A percentile compares a stretch with the other conserved stretches of the same genome.
phyloP scores from a whole-genome alignment of 2,329 filamentous ascomycete genomes.

The Claviceps paspali region DNA sequence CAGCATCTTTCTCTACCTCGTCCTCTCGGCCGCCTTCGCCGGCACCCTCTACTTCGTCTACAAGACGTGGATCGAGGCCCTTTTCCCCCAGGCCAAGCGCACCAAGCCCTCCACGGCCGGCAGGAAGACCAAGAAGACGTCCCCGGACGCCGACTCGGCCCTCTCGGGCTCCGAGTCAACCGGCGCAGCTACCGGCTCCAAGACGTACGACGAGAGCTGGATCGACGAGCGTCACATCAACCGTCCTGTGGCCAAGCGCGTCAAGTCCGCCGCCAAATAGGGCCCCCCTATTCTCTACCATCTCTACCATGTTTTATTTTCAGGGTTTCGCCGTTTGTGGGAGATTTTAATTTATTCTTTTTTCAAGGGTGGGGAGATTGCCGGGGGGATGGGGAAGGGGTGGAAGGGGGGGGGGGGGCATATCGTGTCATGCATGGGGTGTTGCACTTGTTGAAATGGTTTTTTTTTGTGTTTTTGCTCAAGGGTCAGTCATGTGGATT shows the following conservation, averaged over 20 bases:
- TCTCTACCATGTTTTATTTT: too few species aligned
- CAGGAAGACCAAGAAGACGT: conserved; percentile 51
- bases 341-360: too few species aligned
- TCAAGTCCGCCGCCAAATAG: conserved; percentile 43
- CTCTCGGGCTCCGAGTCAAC: conserved; percentile 58
- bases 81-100: conserved; percentile 84
- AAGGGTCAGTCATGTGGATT: too few species aligned
- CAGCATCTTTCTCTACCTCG: conserved; percentile 94
- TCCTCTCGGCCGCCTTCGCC: conserved; percentile 64
- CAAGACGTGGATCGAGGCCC: conserved; percentile 90
- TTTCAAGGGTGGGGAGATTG: too few species aligned
- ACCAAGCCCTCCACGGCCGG: conserved; percentile 28
- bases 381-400: too few species aligned
- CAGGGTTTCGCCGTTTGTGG: too few species aligned
- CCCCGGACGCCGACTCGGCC: conserved; percentile 40
- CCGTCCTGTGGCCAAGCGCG: conserved; percentile 57
- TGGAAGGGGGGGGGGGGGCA: too few species aligned
- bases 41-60: conserved; percentile 92
- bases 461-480: too few species aligned
- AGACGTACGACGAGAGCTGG: conserved; percentile 83
- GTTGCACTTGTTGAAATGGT: too few species aligned
- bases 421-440: too few species aligned
- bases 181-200: conserved; percentile 51
- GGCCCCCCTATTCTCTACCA: too few species aligned
- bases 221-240: conserved; percentile 83